These are phyloP conservation scores for Boletus sp. DNA, from an alignment of 768 basidiomycete species.

Conservation along the genomic window DNA sequence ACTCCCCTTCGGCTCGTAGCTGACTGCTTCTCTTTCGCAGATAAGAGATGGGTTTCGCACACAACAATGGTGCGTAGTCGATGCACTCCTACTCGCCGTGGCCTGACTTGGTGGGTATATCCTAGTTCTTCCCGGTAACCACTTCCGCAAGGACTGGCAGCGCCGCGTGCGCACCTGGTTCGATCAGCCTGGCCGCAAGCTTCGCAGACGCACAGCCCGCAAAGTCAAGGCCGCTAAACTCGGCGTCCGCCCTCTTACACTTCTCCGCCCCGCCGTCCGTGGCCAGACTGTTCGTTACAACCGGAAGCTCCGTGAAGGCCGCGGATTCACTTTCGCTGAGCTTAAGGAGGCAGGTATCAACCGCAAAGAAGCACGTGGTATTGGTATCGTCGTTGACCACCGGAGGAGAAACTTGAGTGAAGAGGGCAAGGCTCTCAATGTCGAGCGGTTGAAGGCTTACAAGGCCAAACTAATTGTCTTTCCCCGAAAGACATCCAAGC, in stretches of 20 bases:
- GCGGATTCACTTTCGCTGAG: conserved; percentile 93
- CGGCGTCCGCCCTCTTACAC: conserved; percentile 86
- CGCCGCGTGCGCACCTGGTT: conserved; percentile 96
- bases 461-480: conserved; percentile 91
- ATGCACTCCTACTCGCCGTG: conserved; percentile 26
- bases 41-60: conserved; percentile 36
- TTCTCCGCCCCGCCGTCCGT: conserved; percentile 96
- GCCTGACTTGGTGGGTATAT: conserved; percentile 10
- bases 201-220: conserved; percentile 89
- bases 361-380: conserved; percentile 85
- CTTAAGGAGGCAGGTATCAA: conserved; percentile 95
- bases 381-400: conserved; percentile 97
- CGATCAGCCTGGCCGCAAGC: conserved; percentile 97
- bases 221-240: conserved; percentile 86
- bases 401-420: conserved; percentile 94
- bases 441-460: conserved; percentile 92
- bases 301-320: conserved; percentile 93
- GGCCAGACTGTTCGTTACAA: conserved; percentile 97
- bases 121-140: conserved; percentile 84
- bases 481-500: conserved; percentile 93
- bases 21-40: conserved; percentile 19
- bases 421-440: conserved; percentile 94
- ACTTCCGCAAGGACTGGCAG: conserved; percentile 99
- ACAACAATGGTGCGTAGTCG: conserved; percentile 32
- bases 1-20: not conserved